Evolutionary conservation across 2,329 filamentous ascomycete genomes (phyloP).

Genomic region (Penicillium sp.): DNA sequence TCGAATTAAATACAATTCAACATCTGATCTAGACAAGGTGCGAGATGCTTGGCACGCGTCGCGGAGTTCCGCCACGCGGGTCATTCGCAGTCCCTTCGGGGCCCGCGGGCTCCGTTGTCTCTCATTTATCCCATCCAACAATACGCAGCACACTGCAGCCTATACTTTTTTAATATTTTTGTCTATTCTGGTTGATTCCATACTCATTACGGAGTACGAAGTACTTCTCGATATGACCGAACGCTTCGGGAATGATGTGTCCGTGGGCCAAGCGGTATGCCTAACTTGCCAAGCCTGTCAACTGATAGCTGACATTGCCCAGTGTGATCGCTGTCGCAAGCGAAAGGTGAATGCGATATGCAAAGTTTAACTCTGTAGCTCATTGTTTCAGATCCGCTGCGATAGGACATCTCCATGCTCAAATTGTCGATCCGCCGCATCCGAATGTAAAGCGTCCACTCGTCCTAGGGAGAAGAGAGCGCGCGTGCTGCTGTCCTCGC

Average conservation of each 20-base stretch:
- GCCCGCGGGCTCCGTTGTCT: background rate
- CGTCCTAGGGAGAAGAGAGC: background rate
- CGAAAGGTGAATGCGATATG: background rate
- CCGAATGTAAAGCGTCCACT: background rate
- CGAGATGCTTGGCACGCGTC: background rate
- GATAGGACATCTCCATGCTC: background rate
- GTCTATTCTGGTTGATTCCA: background rate
- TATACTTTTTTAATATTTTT: background rate
- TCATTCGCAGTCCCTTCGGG: background rate
- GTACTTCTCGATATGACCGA: background rate
- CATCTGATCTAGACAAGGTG: background rate
- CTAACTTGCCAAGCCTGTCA: background rate
- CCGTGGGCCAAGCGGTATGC: background rate
- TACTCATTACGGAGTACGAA: background rate
- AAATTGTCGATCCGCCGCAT: background rate
- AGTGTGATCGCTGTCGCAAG: slow-evolving; percentile 9
- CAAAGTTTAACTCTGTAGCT: background rate
- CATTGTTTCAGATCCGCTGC: background rate
- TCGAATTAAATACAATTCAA: background rate
- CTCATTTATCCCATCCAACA: background rate
- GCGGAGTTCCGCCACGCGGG: background rate
- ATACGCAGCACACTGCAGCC: background rate
- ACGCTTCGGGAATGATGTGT: background rate
- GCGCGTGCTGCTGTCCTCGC: background rate
- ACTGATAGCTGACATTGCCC: background rate